These are phyloP conservation scores for Solanum gracilifrons DNA, from an alignment of 257 asterid species.

Conservation along the genomic window DNA sequence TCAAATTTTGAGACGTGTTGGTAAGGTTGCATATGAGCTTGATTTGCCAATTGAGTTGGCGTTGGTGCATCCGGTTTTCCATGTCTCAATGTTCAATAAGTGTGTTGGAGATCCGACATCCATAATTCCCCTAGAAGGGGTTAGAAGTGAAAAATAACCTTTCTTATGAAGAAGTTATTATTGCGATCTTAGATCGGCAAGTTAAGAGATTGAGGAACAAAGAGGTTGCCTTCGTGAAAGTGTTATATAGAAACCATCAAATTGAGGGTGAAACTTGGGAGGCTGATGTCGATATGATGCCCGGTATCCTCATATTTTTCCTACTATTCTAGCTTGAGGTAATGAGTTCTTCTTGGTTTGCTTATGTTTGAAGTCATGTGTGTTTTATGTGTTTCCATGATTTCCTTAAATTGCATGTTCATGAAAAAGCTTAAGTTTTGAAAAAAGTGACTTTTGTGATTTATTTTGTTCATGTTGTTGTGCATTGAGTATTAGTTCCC, in stretches of 20 bases:
- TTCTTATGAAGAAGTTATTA: background rate
- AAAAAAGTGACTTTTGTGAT: too few relatives aligned
- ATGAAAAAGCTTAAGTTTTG: too few relatives aligned
- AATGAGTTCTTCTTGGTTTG: background rate
- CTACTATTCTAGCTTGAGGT: background rate
- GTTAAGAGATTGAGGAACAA: too few relatives aligned
- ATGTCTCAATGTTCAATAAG: background rate
- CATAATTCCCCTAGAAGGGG: background rate
- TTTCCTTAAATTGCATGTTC: too few relatives aligned
- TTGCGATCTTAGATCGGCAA: background rate
- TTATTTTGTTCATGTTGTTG: too few relatives aligned
- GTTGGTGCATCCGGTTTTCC: background rate
- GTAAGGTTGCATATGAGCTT: background rate
- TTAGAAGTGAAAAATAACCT: too few relatives aligned
- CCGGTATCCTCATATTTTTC: background rate
- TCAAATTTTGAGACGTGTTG: background rate
- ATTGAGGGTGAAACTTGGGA: background rate
- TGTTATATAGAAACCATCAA: too few relatives aligned
- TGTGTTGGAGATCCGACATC: background rate
- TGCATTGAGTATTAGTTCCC: too few relatives aligned
- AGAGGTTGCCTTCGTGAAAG: background rate
- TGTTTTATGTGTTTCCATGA: too few relatives aligned
- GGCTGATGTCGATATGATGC: background rate
- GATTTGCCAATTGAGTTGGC: background rate
- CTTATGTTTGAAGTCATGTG: too few relatives aligned